Evolutionary conservation across 805 yeast species (phyloP).

Genomic region (Phaffomyces thermotolerans): DNA sequence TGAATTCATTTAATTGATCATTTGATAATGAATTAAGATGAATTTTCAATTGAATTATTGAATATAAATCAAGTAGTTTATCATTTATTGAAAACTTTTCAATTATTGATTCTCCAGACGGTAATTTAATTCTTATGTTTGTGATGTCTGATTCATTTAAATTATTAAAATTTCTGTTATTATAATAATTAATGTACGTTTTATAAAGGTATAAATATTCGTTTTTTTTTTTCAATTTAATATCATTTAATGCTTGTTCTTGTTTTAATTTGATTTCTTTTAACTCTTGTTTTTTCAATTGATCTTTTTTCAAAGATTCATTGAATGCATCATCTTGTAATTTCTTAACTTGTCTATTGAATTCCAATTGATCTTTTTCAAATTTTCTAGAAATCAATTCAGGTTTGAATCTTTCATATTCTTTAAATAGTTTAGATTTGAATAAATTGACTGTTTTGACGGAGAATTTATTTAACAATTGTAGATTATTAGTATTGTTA

Average conservation of each 20-base stretch:
- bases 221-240: background rate
- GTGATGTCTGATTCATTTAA: conserved; percentile 28
- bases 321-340: conserved; percentile 65
- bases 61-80: conserved; percentile 41
- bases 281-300: conserved; percentile 42
- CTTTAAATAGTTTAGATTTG: conserved; percentile 30
- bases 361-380: conserved; percentile 53
- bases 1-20: conserved; percentile 1
- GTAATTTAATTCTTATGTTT: conserved; percentile 46
- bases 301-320: conserved; percentile 51
- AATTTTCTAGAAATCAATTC: conserved; percentile 52
- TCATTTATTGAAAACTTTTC: conserved; percentile 35
- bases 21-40: conserved; percentile 13
- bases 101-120: conserved; percentile 44
- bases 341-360: conserved; percentile 50
- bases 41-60: conserved; percentile 39
- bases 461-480: conserved; percentile 26
- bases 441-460: conserved; percentile 26
- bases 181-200: background rate
- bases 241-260: conserved; percentile 10
- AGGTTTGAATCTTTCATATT: conserved; percentile 50
- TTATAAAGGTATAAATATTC: conserved; percentile 5
- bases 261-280: conserved; percentile 13
- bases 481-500: conserved; percentile 26
- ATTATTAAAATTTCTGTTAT: conserved; percentile 3